Percentiles rank a stretch among this genome's conserved stretches.
phyloP scores from a whole-genome alignment of 1,139 yeast species.

The Kurtzmaniella quercitrusa region DNA sequence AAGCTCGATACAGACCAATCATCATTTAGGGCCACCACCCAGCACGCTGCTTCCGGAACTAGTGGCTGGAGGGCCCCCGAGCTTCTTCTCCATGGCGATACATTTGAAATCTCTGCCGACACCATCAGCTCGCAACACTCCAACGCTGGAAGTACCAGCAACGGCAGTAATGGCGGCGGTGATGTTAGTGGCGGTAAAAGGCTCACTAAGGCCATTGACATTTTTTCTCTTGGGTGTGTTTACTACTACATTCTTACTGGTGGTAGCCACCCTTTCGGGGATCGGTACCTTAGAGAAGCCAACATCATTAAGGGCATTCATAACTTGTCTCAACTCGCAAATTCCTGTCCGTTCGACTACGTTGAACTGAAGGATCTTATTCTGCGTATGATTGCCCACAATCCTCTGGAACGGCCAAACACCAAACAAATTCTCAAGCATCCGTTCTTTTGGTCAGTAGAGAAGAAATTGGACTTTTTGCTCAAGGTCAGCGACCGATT shows the following conservation, averaged over 20 bases:
- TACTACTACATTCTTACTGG: conserved; percentile 79
- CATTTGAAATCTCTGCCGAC: conserved; percentile 38
- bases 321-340: conserved; percentile 43
- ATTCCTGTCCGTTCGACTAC: conserved; percentile 40
- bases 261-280: conserved; percentile 96
- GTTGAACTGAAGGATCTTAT: conserved; percentile 74
- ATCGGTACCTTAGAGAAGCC: conserved; percentile 78
- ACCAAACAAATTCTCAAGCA: conserved; percentile 68
- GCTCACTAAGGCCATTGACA: conserved; percentile 86
- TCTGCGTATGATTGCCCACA: conserved; percentile 60
- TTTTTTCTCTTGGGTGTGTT: conserved; percentile 92
- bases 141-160: conserved; percentile 7
- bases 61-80: conserved; percentile 99
- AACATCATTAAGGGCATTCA: conserved; percentile 77
- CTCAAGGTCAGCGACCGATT: conserved; percentile 86
- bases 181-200: conserved; percentile 40
- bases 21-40: conserved; percentile 87
- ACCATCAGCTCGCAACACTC: conserved; percentile 34
- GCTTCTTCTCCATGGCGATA: conserved; percentile 48
- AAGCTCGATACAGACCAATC: conserved; percentile 89
- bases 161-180: conserved; percentile 6
- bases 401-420: conserved; percentile 72
- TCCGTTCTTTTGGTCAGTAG: conserved; percentile 83
- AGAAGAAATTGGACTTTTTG: conserved; percentile 74
- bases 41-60: conserved; percentile 89